phyloP scores from a whole-genome alignment of 768 basidiomycete genomes.

The Tylopilus sp. region DNA sequence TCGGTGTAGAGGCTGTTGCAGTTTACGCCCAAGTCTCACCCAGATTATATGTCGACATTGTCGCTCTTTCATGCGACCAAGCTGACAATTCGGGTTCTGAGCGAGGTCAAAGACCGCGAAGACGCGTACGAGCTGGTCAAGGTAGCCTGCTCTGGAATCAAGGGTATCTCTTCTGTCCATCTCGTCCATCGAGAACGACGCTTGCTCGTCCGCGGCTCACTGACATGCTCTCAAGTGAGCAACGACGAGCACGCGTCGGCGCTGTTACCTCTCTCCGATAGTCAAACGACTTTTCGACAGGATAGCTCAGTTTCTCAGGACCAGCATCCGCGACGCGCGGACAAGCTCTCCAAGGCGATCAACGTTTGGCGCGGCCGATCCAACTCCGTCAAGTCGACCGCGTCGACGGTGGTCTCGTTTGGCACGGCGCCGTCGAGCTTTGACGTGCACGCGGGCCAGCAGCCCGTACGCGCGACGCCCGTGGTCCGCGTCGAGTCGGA shows the following conservation, averaged over 20 bases:
- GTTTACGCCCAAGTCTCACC: slow-evolving; percentile 64
- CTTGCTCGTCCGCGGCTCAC: slow-evolving; percentile 63
- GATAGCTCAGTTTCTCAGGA: not conserved
- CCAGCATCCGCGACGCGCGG: slow-evolving; percentile 14
- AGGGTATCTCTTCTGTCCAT: slow-evolving; percentile 49
- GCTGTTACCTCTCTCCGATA: not conserved
- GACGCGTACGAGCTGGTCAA: slow-evolving; percentile 82
- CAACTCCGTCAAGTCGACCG: slow-evolving; percentile 33
- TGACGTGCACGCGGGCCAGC: slow-evolving; percentile 14
- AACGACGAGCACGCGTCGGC: slow-evolving; percentile 23
- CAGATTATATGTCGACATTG: slow-evolving; percentile 67
- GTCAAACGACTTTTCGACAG: not conserved
- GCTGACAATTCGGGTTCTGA: slow-evolving; percentile 70
- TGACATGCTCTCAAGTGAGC: slow-evolving; percentile 42
- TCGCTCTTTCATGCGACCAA: slow-evolving; percentile 65
- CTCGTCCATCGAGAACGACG: slow-evolving; percentile 73
- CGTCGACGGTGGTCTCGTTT: slow-evolving; percentile 28
- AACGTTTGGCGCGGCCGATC: slow-evolving; percentile 46
- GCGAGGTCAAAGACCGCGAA: slow-evolving; percentile 82
- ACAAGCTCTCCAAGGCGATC: slow-evolving; percentile 39
- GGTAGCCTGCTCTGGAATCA: slow-evolving; percentile 53
- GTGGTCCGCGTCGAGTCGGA: slow-evolving; percentile 26
- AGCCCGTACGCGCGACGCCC: slow-evolving; percentile 10
- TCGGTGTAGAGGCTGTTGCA: slow-evolving; percentile 59
- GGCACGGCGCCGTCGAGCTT: slow-evolving; percentile 29